These are phyloP conservation scores for Coemansia sp. DNA, from an alignment of 192 early-diverging fungal species.

Conservation along the genomic window DNA sequence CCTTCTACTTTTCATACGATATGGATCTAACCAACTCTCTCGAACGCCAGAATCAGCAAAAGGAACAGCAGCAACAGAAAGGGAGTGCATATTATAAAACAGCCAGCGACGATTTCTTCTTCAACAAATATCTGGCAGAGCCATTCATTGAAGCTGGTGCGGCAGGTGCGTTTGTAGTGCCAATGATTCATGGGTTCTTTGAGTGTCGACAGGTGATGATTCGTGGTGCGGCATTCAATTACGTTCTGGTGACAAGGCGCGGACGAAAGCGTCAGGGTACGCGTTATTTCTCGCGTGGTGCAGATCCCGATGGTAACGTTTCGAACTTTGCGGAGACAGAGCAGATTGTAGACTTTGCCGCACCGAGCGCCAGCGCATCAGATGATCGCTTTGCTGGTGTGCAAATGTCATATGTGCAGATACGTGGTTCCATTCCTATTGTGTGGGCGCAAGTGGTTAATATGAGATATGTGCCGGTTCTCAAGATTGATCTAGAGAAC, in stretches of 20 bases:
- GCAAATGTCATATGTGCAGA: constrained; percentile 81
- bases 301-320: constrained; percentile 88
- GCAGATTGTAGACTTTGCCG: constrained; percentile 75
- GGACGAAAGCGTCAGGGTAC: constrained; percentile 81
- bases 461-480: constrained; percentile 85
- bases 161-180: constrained; percentile 78
- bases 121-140: constrained; percentile 74
- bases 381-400: constrained; percentile 25
- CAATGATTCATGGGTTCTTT: constrained; percentile 87
- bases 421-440: constrained; percentile 91
- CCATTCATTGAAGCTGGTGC: constrained; percentile 61
- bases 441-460: constrained; percentile 93
- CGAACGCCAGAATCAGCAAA: constrained; percentile 60
- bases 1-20: constrained; percentile 83
- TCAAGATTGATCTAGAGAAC: constrained; percentile 64
- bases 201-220: constrained; percentile 59
- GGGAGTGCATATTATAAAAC: constrained; percentile 19
- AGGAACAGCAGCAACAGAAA: constrained; percentile 21
- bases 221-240: constrained; percentile 71
- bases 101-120: constrained; percentile 94
- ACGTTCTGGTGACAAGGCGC: constrained; percentile 78
- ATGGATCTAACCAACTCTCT: constrained; percentile 84
- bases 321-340: constrained; percentile 98
- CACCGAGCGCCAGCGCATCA: constrained; percentile 18
- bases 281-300: constrained; percentile 89